Conservation (phyloP, 805 yeast species). For the Metschnikowia similis region DNA sequence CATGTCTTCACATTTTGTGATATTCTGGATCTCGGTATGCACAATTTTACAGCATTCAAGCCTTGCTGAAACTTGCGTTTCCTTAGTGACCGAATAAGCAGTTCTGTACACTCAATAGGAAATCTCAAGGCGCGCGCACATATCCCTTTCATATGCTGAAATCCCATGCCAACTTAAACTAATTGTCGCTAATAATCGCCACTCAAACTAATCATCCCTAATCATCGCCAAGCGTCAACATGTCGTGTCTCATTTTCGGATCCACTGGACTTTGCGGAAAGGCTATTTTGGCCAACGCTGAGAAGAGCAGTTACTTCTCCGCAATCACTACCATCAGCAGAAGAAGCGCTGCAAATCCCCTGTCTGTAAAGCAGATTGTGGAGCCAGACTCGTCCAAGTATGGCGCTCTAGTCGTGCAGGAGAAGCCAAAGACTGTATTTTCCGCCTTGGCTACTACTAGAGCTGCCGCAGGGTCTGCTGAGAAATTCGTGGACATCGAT, state of each 20-base stretch:
- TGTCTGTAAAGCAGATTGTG: slow-evolving; percentile 36
- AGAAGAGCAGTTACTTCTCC: slow-evolving; percentile 29
- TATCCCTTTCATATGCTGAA: neutral
- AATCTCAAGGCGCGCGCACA: neutral
- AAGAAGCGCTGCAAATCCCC: slow-evolving; percentile 28
- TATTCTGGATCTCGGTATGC: neutral
- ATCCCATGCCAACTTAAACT: too few relatives aligned
- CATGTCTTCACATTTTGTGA: neutral
- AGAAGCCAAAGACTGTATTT: slow-evolving; percentile 14
- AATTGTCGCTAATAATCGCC: neutral
- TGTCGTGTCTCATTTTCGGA: slow-evolving; percentile 43
- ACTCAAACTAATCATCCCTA: neutral
- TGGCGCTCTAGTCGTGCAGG: slow-evolving; percentile 25
- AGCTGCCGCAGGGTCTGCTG: slow-evolving; percentile 57
- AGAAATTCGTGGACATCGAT: slow-evolving; percentile 66
- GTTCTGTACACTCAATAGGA: neutral
- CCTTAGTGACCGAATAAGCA: neutral
- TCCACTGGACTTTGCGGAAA: slow-evolving; percentile 78
- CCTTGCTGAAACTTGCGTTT: neutral
- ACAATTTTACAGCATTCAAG: neutral
- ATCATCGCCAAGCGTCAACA: neutral
- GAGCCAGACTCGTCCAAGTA: slow-evolving; percentile 49
- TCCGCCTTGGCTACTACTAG: slow-evolving; percentile 17
- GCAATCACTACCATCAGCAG: slow-evolving; percentile 51
- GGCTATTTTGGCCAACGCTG: slow-evolving; percentile 46